Base-by-base conservation (phyloP, 805 yeast species). In the Candida namnaoensis region DNA sequence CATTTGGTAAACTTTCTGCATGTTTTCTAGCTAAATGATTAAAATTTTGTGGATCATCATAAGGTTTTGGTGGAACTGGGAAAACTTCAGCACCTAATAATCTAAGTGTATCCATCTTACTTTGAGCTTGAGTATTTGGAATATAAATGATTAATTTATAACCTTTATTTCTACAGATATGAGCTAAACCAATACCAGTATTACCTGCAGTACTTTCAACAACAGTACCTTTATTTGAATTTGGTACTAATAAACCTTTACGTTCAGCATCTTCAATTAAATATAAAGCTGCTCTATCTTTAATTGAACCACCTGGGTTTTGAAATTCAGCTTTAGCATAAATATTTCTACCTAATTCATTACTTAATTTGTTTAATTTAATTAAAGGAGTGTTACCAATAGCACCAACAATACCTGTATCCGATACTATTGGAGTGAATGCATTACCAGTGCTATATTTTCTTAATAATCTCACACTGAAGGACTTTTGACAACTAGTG, bases 201-300 rank as follows among this genome's bases (percentile, higher is more conserved):
- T 88, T 88, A 30, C 96, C 96, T 4, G 96, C 96, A 11, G 96
- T 87, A 7, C 95, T 95, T 62, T 88, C 96, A 14, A 88, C 90
- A 28, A 88, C 76, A 2, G 95, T 88, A 32, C 93, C 95, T 35
- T 41, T 35, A 5, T 51, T 48, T 27, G 44, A 41, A 8, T 95
- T 93, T 5, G 88, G 76, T 44, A 65, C 58, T 43, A 88, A 67
- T 42, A 72, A 62, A 2, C 88, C 88, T 45, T 68, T 68, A 32
- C 60, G 57, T 57, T 88, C 96, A 26, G 96, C 96, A 49, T 87
- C 88, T 50, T 82, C 71, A 40, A 88, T 68, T 48, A 88, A 70
- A 54, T 66, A 86, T 33, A 83, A 66, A 0, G 95, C 96, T 13
- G 96, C 95, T 44, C 96, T 72, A 60, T 88, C 96, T 57, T 88